Evolutionary conservation across 352 stramenopile genomes (phyloP), one percentile per base, ranked within the genome.

Genomic region (Phytophthora hybrid): DNA sequence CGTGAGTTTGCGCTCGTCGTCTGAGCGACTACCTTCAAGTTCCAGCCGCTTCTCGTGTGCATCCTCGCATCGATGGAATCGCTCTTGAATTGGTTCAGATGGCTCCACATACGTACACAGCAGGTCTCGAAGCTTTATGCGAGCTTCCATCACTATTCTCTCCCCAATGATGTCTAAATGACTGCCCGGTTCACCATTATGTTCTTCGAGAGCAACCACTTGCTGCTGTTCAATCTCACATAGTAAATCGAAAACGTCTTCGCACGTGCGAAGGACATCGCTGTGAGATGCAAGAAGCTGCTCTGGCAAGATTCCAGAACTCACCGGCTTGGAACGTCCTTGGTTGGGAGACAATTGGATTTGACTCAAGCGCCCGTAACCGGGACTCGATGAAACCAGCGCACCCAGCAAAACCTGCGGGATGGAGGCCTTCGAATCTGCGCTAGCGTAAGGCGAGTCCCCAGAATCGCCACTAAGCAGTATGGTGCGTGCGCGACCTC

Each of bases 211-310:
- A 6, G 47, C 56, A 55, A 23, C 32, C 0, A 69, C 37, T 34
- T 71, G 46, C 5, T 82, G 69, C 5, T 80, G 63, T 11, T 78
- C 65, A 39, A 84, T 76, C 18, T 87, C 72, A 62, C 85, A 93
- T 0, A 93, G 69, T 39, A 90, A n/a, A 21, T 91, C 81, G 39
- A 91, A 93, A 0, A 90, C 59, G 21, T 86, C 77, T 63, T 93
- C 82, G 26, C 85, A 93, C 29, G 78, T 78, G 11, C 73, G 73
- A 10, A 77, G 59, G 10, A 80, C 63, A 54, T 78, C 71, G 23
- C 47, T 76, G 6, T 78, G 66, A 5, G 66, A 78, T 9, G 71
- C 71, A 19, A 76, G 49, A 46, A 78, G 59, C 14, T 78, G 60
- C 18, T 78, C 66, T 37, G 71, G 71, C 59, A 78, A 62, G 54